These are phyloP conservation scores for Colletotrichum siamense DNA, from an alignment of 2,329 filamentous ascomycete genomes.

Conservation along the genomic window DNA sequence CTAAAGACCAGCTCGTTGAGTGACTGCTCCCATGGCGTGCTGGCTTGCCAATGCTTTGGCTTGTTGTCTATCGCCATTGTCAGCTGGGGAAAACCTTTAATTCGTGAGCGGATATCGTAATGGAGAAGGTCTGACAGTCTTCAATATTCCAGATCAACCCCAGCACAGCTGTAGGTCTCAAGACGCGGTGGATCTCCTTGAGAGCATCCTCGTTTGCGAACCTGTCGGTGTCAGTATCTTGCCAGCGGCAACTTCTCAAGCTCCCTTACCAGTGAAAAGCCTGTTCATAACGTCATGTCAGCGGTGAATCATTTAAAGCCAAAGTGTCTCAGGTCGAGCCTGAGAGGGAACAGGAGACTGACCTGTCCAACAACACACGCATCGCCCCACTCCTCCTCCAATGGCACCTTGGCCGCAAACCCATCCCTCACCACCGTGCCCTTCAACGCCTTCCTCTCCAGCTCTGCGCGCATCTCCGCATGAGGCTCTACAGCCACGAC, in stretches of 20 bases:
- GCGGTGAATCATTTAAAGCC: neutral
- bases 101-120: neutral
- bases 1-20: slow-evolving; percentile 64
- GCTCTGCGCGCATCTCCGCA: slow-evolving; percentile 65
- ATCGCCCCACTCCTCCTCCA: slow-evolving; percentile 65
- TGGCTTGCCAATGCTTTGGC: slow-evolving; percentile 58
- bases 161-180: slow-evolving; percentile 64
- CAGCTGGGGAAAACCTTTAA: neutral
- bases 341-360: neutral
- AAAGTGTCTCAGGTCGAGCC: neutral
- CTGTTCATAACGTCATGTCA: slow-evolving; percentile 28
- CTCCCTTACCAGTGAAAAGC: slow-evolving; percentile 64
- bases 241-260: neutral
- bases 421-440: slow-evolving; percentile 63
- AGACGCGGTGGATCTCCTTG: slow-evolving; percentile 69
- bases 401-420: slow-evolving; percentile 60
- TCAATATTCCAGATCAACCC: slow-evolving; percentile 79
- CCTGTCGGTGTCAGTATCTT: slow-evolving; percentile 44
- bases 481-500: slow-evolving; percentile 71
- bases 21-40: slow-evolving; percentile 65
- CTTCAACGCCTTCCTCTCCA: slow-evolving; percentile 62
- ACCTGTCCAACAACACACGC: slow-evolving; percentile 73
- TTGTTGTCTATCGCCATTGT: slow-evolving; percentile 62
- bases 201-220: slow-evolving; percentile 70
- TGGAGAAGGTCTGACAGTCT: slow-evolving; percentile 59